Percentiles rank a stretch among this genome's conserved stretches.
phyloP scores from a whole-genome alignment of 1,284 basidiomycete species.

The Pseudozyma pruni region DNA sequence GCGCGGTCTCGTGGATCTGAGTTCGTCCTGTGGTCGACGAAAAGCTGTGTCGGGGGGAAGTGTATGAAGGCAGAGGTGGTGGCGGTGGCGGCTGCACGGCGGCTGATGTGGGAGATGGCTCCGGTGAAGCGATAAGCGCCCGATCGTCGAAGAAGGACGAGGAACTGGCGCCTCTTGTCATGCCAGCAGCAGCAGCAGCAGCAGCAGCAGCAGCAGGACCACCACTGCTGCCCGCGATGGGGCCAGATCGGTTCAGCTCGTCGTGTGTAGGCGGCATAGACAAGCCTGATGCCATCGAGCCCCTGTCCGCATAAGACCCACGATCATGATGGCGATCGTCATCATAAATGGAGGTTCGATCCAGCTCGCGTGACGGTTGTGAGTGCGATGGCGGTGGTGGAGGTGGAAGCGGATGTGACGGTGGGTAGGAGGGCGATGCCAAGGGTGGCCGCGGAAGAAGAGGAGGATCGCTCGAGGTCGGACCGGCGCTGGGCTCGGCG shows the following conservation, averaged over 20 bases:
- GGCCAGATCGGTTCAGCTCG: not conserved
- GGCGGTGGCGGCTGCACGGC: not conserved
- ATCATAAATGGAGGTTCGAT: not conserved
- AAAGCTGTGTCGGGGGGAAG: conserved; percentile 20
- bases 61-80: conserved; percentile 2
- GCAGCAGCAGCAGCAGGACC: too few relatives aligned
- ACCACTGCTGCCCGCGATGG: not conserved
- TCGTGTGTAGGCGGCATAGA: not conserved
- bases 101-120: conserved; percentile 24
- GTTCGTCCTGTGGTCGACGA: not conserved
- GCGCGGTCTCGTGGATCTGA: conserved; percentile 19
- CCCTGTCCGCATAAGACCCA: not conserved
- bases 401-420: conserved; percentile 2
- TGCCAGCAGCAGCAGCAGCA: too few relatives aligned
- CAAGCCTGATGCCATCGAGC: not conserved
- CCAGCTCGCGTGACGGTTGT: not conserved
- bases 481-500: conserved; percentile 8
- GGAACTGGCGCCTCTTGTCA: conserved; percentile 8
- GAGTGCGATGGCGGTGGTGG: conserved; percentile 3
- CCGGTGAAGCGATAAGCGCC: conserved; percentile 23
- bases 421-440: not conserved
- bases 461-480: conserved; percentile 4
- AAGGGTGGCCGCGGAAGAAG: conserved; percentile 8
- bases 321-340: conserved; percentile 3
- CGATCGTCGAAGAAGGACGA: conserved; percentile 32